Evolutionary conservation across 352 stramenopile genomes (phyloP).

Genomic region (Phytophthora aleatoria): DNA sequence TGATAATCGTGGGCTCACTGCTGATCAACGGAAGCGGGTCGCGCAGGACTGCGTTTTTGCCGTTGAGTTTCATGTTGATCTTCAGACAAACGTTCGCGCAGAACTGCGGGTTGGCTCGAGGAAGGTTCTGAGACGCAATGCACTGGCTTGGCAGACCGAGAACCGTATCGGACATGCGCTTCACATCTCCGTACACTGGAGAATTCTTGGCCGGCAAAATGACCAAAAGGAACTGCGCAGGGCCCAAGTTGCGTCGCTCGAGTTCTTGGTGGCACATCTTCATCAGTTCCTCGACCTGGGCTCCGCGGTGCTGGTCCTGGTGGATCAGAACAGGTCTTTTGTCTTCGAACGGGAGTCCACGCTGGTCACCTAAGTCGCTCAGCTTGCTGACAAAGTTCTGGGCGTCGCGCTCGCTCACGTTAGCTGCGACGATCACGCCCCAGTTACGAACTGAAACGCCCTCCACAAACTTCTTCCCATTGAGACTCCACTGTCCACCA

Average conservation of each 20-base stretch:
- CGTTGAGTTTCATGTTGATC: constrained; percentile 78
- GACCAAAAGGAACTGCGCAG: constrained; percentile 58
- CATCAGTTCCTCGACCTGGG: constrained; percentile 68
- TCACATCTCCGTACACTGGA: constrained; percentile 57
- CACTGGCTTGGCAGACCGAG: constrained; percentile 79
- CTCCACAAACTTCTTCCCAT: constrained; percentile 65
- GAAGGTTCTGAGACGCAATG: constrained; percentile 51
- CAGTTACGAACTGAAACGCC: constrained; percentile 48
- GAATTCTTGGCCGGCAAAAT: constrained; percentile 47
- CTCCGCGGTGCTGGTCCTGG: constrained; percentile 31
- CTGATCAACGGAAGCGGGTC: constrained; percentile 51
- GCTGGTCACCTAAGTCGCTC: constrained; percentile 31
- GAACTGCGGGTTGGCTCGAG: constrained; percentile 51
- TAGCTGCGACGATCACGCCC: constrained; percentile 54
- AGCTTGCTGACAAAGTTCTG: constrained; percentile 43
- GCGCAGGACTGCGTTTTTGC: constrained; percentile 63
- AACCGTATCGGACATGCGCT: constrained; percentile 67
- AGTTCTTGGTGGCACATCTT: constrained; percentile 44
- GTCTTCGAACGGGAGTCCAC: constrained; percentile 47
- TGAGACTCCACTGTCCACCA: constrained; percentile 76
- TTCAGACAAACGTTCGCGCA: constrained; percentile 69
- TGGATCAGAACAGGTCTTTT: constrained; percentile 46
- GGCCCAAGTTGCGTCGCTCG: constrained; percentile 17
- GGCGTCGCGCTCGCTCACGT: constrained; percentile 32
- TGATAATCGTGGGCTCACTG: constrained; percentile 67